Evolutionary conservation across 805 yeast genomes (phyloP), one percentile per base, ranked within the genome.

Genomic region (Crinitomyces ghanaensis): DNA sequence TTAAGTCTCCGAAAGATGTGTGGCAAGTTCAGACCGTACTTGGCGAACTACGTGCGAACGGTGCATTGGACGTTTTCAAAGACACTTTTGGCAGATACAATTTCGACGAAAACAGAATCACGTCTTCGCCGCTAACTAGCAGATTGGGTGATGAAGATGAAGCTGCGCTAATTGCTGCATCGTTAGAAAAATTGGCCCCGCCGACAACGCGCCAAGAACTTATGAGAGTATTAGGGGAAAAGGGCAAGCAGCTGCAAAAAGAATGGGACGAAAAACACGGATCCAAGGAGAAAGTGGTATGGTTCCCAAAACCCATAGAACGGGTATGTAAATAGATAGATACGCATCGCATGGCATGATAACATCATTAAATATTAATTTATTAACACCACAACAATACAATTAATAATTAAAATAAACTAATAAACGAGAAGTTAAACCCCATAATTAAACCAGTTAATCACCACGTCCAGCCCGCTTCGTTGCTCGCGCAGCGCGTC

Each of bases 11-110:
- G 21, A 23, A 50, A 37, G 39, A 48, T 20, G 32, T 24, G 9
- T 66, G 72, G 71, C 45, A 38, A 4, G 53, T 58, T 1, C 37
- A 38, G 2, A 50, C 55, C 12, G 46, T 40, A 4, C 43, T 65
- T 11, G 40, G 40, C 2, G 49, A 50, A 28, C 38, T 63, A 13
- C 26, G 39, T 6, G 21, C 37, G 3, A 28, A 37, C 1, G 38
- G 32, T 2, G 39, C 59, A 11, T 23, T 33, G 11, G 31, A 27
- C 4, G 33, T 39, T 14, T 58, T 53, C 40, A 30, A 33, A 3
- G 33, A 35, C 5, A 52, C 46, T 32, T 40, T 50, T 22, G 37
- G 43, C n/a, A 51, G 17, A 12, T n/a, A 13, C 13, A 16, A 19
- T 4, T 16, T 23, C 15, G 18, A 44, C 20, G 54, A 48, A 35